phyloP scores from a whole-genome alignment of 305 asterid genomes.

The Plantago lanceolata region DNA sequence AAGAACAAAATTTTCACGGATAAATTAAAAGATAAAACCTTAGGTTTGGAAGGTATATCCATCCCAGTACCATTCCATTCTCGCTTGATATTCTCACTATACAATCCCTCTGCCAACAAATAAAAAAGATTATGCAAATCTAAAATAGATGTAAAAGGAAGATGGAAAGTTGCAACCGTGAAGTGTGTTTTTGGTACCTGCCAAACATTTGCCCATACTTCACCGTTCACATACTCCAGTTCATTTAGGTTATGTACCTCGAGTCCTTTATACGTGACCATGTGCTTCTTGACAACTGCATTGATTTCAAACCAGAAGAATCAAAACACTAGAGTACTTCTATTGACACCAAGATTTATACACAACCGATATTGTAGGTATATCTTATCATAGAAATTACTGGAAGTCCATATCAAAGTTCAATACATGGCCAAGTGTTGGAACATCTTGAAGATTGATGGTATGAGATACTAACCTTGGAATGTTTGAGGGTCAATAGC shows the following conservation, averaged over 20 bases:
- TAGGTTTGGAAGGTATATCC: slow-evolving; percentile 75
- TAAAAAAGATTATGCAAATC: too few relatives aligned
- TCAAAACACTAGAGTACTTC: too few relatives aligned
- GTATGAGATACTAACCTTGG: slow-evolving; percentile 38
- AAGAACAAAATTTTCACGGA: slow-evolving; percentile 1
- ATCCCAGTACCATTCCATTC: slow-evolving; percentile 63
- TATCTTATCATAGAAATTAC: too few relatives aligned
- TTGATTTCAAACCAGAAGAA: slow-evolving; percentile 11
- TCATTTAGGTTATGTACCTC: slow-evolving; percentile 79
- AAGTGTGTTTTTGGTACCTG: slow-evolving; percentile 50
- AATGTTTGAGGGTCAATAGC: slow-evolving; percentile 56
- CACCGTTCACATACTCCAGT: slow-evolving; percentile 79
- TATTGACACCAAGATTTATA: too few relatives aligned
- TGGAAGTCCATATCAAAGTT: too few relatives aligned
- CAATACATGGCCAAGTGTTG: too few relatives aligned
- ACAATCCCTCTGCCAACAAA: slow-evolving; percentile 89
- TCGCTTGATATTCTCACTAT: slow-evolving; percentile 73
- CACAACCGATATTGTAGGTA: too few relatives aligned
- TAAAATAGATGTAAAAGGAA: too few relatives aligned
- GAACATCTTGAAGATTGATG: not conserved
- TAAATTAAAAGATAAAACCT: slow-evolving; percentile 42
- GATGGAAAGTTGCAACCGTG: slow-evolving; percentile 9
- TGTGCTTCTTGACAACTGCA: slow-evolving; percentile 55
- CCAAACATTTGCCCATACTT: slow-evolving; percentile 95
- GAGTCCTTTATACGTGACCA: slow-evolving; percentile 64